Percentiles rank a stretch among this genome's conserved stretches.
Conservation (phyloP, 805 yeast species). For the Lachancea quebecensis region DNA sequence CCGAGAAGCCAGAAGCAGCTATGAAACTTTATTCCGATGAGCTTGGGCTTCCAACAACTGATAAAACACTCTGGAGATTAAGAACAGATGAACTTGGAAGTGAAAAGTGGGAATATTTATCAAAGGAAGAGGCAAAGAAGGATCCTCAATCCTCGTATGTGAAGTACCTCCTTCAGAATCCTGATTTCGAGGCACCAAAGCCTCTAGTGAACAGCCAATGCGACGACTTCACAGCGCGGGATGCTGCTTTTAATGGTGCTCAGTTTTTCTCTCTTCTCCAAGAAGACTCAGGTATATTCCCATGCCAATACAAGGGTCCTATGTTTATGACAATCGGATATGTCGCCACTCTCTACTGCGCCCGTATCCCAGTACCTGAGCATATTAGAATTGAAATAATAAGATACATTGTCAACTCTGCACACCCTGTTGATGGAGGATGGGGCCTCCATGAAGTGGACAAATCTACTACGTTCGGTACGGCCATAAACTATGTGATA, state of each 20-base stretch:
- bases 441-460: conserved; percentile 96
- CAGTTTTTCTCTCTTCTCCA: conserved; percentile 64
- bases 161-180: conserved; percentile 46
- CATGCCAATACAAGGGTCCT: conserved; percentile 93
- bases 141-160: conserved; percentile 51
- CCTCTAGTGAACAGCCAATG: conserved; percentile 26
- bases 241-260: conserved; percentile 70
- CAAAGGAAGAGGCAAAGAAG: conserved; percentile 31
- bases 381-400: conserved; percentile 62
- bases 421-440: conserved; percentile 99
- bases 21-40: conserved; percentile 53
- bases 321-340: conserved; percentile 95
- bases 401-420: conserved; percentile 80
- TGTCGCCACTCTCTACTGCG: conserved; percentile 64
- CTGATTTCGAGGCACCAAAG: conserved; percentile 33
- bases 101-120: conserved; percentile 70
- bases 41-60: conserved; percentile 61
- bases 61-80: conserved; percentile 68
- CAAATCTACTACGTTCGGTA: conserved; percentile 93
- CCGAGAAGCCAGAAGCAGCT: too few relatives aligned
- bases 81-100: conserved; percentile 64
- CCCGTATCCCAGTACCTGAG: conserved; percentile 61
- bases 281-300: conserved; percentile 78
- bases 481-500: conserved; percentile 77
- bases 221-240: conserved; percentile 37